Conservation (phyloP, 116 monocot genomes). For the Papilionanthe hybrid region DNA sequence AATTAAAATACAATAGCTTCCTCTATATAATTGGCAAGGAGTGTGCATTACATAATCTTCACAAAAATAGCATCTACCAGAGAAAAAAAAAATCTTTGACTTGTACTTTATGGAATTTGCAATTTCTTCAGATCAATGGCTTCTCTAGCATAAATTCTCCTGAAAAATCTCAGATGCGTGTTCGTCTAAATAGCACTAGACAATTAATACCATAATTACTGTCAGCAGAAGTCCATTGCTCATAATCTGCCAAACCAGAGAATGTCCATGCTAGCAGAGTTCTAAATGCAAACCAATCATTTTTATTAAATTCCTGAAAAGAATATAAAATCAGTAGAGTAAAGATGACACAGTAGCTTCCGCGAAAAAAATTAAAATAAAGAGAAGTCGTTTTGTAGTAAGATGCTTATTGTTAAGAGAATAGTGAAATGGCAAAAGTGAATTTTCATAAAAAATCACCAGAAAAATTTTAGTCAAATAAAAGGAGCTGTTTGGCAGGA, state of each 20-base stretch:
- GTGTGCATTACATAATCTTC: not conserved
- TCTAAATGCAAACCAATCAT: not conserved
- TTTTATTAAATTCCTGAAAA: not conserved
- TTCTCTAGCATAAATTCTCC: not conserved
- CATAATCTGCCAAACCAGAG: not conserved
- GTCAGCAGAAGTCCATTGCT: not conserved
- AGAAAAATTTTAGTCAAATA: not conserved
- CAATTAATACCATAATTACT: not conserved
- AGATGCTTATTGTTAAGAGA: not conserved
- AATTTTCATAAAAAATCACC: not conserved
- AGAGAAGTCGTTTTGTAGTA: not conserved
- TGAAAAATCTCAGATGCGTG: not conserved
- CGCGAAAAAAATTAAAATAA: not conserved
- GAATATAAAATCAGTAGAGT: not conserved
- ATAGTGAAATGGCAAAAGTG: not conserved
- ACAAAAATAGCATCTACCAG: not conserved
- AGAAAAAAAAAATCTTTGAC: not conserved
- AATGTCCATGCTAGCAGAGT: not conserved
- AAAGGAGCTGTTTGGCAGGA: too few species aligned
- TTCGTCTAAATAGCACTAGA: not conserved
- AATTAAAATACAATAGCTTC: constrained; percentile 2
- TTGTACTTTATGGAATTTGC: not conserved
- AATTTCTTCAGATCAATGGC: constrained; percentile 7
- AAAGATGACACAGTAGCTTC: not conserved
- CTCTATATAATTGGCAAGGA: constrained; percentile 1